Evolutionary conservation across 2,329 filamentous ascomycete species (phyloP).

Genomic region (Aspergillus novofumigatus): DNA sequence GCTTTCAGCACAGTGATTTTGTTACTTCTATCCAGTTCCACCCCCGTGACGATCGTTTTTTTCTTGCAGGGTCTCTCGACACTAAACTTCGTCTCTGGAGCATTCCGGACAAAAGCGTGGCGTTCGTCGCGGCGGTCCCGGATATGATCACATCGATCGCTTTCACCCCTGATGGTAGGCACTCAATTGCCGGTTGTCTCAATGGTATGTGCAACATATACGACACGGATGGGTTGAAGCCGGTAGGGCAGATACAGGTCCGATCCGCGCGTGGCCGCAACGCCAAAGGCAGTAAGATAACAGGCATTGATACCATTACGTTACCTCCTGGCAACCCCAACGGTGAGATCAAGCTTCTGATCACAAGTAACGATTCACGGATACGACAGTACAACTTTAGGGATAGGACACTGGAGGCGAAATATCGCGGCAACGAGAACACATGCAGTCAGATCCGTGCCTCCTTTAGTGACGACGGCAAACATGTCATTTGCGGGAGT

Average conservation of each 20-base stretch:
- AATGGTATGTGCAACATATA: conserved; percentile 86
- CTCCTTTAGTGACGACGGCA: conserved; percentile 78
- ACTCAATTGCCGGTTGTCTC: conserved; percentile 81
- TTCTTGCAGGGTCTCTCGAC: conserved; percentile 88
- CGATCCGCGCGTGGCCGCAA: conserved; percentile 88
- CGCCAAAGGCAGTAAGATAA: conserved; percentile 95
- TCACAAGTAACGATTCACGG: conserved; percentile 93
- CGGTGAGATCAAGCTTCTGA: conserved; percentile 73
- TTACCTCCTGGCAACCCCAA: conserved; percentile 55
- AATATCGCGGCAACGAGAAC: conserved; percentile 90
- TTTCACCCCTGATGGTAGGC: conserved; percentile 88
- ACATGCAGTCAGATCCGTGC: conserved; percentile 86
- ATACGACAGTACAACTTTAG: conserved; percentile 84
- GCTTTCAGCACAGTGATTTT: conserved; percentile 91
- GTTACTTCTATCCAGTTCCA: conserved; percentile 95
- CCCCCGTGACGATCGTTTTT: conserved; percentile 91
- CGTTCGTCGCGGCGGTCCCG: conserved; percentile 69
- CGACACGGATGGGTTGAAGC: conserved; percentile 84
- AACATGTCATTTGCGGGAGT: conserved; percentile 85
- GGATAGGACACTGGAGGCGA: conserved; percentile 79
- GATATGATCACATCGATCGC: conserved; percentile 93
- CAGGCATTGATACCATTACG: conserved; percentile 75
- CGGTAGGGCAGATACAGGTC: conserved; percentile 84
- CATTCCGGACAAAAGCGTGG: conserved; percentile 92
- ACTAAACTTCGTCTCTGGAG: conserved; percentile 88